These are phyloP conservation scores for Arthrinium phaeospermum DNA, from an alignment of 2,329 filamentous ascomycete genomes.

Conservation along the genomic window DNA sequence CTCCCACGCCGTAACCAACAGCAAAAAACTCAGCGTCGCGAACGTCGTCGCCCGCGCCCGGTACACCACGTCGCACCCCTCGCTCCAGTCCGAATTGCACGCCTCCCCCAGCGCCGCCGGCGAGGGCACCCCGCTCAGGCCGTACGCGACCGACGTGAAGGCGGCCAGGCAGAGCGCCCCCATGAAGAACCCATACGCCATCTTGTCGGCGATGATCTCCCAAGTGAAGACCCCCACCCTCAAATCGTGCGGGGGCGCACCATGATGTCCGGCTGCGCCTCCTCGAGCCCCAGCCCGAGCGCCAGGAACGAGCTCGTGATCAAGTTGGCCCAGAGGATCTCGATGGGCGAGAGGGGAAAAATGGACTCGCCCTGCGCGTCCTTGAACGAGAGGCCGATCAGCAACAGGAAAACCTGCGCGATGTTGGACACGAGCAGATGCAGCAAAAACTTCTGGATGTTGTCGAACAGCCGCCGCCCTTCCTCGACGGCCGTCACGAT, in stretches of 20 bases:
- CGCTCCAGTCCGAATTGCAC: slow-evolving; percentile 62
- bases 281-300: slow-evolving; percentile 74
- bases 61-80: slow-evolving; percentile 62
- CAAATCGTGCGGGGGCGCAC: slow-evolving; percentile 68
- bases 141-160: slow-evolving; percentile 66
- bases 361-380: slow-evolving; percentile 64
- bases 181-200: slow-evolving; percentile 69
- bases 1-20: slow-evolving; percentile 75
- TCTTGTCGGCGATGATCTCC: slow-evolving; percentile 70
- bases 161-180: slow-evolving; percentile 65
- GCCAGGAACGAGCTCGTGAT: slow-evolving; percentile 75
- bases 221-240: slow-evolving; percentile 66
- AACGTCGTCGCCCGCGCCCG: slow-evolving; percentile 72
- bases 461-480: slow-evolving; percentile 72
- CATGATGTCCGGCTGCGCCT: slow-evolving; percentile 71
- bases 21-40: slow-evolving; percentile 70
- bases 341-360: slow-evolving; percentile 73
- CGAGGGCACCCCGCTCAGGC: slow-evolving; percentile 39
- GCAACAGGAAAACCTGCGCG: slow-evolving; percentile 70
- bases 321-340: slow-evolving; percentile 80
- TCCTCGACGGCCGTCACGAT: slow-evolving; percentile 76
- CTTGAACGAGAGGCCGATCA: slow-evolving; percentile 73
- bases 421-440: slow-evolving; percentile 74
- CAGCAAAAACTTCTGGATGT: slow-evolving; percentile 73
- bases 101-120: slow-evolving; percentile 54